These are phyloP conservation scores for Catharanthus roseus DNA, from an alignment of 257 asterid species.

Conservation along the genomic window DNA sequence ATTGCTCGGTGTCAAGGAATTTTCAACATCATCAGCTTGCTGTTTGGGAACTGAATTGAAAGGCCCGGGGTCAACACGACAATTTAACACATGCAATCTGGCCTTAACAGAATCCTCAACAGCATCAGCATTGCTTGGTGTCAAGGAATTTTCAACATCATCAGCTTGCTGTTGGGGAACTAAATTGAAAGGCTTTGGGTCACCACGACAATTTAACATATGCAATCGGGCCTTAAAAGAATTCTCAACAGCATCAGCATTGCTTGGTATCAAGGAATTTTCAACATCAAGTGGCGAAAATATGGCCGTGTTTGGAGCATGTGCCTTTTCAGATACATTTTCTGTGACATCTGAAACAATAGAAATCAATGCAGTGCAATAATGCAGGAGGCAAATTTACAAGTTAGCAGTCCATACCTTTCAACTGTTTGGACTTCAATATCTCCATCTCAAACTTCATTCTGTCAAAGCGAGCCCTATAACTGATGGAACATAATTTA, in stretches of 20 bases:
- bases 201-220: conserved; percentile 46
- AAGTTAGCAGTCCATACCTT: conserved; percentile 38
- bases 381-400: not conserved
- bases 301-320: conserved; percentile 18
- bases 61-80: conserved; percentile 31
- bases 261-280: conserved; percentile 9
- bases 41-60: conserved; percentile 15
- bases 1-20: conserved; percentile 10
- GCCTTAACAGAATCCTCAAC: conserved; percentile 46
- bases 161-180: conserved; percentile 14
- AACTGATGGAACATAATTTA: conserved; percentile 66
- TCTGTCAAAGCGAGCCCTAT: conserved; percentile 68
- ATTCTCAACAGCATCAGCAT: conserved; percentile 35
- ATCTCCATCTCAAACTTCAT: conserved; percentile 65
- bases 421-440: conserved; percentile 31
- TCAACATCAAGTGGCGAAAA: conserved; percentile 5
- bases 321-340: conserved; percentile 7
- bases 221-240: conserved; percentile 44
- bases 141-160: conserved; percentile 17
- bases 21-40: conserved; percentile 21
- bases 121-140: conserved; percentile 21
- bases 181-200: conserved; percentile 19
- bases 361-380: conserved; percentile 17
- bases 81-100: conserved; percentile 44
- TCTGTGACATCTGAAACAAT: conserved; percentile 24